These are phyloP conservation scores for Aspergillus sp. DNA, from an alignment of 2,329 filamentous ascomycete species.

Conservation along the genomic window DNA sequence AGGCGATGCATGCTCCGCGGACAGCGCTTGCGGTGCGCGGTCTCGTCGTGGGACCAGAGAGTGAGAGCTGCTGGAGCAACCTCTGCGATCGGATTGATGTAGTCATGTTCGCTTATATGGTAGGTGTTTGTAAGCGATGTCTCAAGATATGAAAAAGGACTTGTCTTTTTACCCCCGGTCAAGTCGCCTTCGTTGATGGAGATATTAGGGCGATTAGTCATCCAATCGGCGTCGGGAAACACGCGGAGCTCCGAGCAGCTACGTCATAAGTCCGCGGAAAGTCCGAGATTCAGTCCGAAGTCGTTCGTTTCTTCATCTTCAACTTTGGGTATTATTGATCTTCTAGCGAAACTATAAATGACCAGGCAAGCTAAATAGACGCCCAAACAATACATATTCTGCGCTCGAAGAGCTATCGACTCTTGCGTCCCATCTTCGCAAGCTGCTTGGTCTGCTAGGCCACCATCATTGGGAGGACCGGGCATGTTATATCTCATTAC, in stretches of 20 bases:
- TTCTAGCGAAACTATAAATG: background rate
- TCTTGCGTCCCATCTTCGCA: background rate
- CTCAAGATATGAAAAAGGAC: background rate
- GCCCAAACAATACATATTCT: background rate
- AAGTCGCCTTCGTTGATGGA: background rate
- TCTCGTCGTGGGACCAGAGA: slow-evolving; percentile 1
- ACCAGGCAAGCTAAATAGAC: background rate
- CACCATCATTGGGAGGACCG: background rate
- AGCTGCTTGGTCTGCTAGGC: background rate
- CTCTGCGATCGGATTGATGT: slow-evolving; percentile 13
- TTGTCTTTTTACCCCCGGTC: background rate
- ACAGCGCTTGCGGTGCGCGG: slow-evolving; percentile 7
- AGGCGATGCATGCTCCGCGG: slow-evolving; percentile 14
- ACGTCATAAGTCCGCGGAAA: background rate
- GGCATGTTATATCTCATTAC: background rate
- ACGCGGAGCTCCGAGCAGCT: background rate
- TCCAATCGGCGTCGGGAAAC: background rate
- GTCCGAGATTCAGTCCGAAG: background rate
- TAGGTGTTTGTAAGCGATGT: background rate
- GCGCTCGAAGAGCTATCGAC: background rate
- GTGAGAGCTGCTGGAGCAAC: slow-evolving; percentile 10
- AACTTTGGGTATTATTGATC: background rate
- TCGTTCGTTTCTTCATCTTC: background rate
- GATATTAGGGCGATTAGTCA: background rate
- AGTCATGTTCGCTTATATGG: slow-evolving; percentile 6